These are phyloP conservation scores for Septoria linicola DNA, from an alignment of 2,329 filamentous ascomycete species.

Conservation along the genomic window DNA sequence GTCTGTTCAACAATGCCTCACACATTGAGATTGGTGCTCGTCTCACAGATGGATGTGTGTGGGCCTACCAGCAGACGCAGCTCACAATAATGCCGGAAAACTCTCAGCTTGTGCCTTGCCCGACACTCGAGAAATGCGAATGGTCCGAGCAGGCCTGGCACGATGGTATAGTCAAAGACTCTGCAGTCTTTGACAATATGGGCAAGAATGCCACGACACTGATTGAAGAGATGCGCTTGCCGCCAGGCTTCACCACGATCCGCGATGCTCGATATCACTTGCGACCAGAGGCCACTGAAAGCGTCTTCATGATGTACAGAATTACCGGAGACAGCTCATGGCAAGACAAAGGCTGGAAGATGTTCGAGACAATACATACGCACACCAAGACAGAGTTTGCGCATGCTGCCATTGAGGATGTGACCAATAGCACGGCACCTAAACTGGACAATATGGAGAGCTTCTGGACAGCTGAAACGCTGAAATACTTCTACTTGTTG, in stretches of 20 bases:
- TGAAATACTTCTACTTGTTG: conserved; percentile 66
- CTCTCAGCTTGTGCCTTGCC: conserved; percentile 52
- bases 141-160: conserved; percentile 50
- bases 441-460: conserved; percentile 68
- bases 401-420: conserved; percentile 65
- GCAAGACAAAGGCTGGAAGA: conserved; percentile 69
- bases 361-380: conserved; percentile 65
- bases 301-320: conserved; percentile 74
- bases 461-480: conserved; percentile 69
- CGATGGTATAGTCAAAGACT: conserved; percentile 41
- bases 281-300: conserved; percentile 76
- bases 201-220: conserved; percentile 32
- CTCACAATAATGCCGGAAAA: conserved; percentile 63
- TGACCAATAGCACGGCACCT: conserved; percentile 51
- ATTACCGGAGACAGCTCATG: conserved; percentile 66
- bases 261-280: conserved; percentile 62
- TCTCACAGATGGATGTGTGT: conserved; percentile 63
- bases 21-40: conserved; percentile 58
- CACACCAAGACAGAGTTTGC: conserved; percentile 63
- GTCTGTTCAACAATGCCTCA: conserved; percentile 55
- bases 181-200: conserved; percentile 25
- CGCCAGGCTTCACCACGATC: conserved; percentile 57
- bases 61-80: conserved; percentile 58
- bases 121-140: conserved; percentile 41
- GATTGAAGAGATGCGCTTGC: conserved; percentile 48